phyloP scores from a whole-genome alignment of 768 basidiomycete species.

The Boletellus emodensis region DNA sequence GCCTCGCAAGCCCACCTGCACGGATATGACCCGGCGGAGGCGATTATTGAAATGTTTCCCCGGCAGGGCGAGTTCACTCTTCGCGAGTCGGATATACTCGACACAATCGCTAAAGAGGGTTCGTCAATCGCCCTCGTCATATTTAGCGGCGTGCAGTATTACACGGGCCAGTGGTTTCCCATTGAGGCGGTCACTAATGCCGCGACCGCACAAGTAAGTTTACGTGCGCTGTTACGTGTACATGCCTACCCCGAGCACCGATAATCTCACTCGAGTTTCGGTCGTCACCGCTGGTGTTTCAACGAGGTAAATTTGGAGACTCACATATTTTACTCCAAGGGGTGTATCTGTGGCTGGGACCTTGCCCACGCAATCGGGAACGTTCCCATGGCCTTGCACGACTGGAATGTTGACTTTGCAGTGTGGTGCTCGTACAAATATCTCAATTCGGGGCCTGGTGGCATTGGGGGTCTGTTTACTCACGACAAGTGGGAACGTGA shows the following conservation, averaged over 20 bases:
- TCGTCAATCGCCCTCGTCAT: conserved; percentile 82
- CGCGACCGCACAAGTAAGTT: conserved; percentile 72
- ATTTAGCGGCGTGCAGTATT: conserved; percentile 94
- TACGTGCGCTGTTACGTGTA: conserved; percentile 28
- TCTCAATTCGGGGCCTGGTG: conserved; percentile 93
- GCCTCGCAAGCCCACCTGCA: conserved; percentile 84
- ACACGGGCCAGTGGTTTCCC: conserved; percentile 93
- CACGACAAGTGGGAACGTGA: conserved; percentile 76
- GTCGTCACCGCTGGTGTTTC: conserved; percentile 8
- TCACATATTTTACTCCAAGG: conserved; percentile 44
- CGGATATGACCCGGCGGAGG: conserved; percentile 66
- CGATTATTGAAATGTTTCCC: conserved; percentile 77
- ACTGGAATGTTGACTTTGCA: conserved; percentile 95
- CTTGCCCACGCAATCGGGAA: conserved; percentile 95
- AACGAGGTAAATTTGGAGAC: conserved; percentile 6
- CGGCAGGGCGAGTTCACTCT: conserved; percentile 81
- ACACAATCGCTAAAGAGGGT: conserved; percentile 67
- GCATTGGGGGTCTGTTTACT: conserved; percentile 91
- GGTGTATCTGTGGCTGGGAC: conserved; percentile 94
- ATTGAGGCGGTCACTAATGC: conserved; percentile 80
- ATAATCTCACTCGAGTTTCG: conserved; percentile 5
- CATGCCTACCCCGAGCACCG: conserved; percentile 6
- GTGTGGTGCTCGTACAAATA: conserved; percentile 99
- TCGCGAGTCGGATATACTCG: conserved; percentile 85
- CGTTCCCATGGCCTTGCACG: conserved; percentile 82